Percentiles rank a stretch among this genome's conserved stretches.
These are phyloP conservation scores for Pythium grandisporangium DNA, from an alignment of 352 stramenopile species.

Conservation along the genomic window DNA sequence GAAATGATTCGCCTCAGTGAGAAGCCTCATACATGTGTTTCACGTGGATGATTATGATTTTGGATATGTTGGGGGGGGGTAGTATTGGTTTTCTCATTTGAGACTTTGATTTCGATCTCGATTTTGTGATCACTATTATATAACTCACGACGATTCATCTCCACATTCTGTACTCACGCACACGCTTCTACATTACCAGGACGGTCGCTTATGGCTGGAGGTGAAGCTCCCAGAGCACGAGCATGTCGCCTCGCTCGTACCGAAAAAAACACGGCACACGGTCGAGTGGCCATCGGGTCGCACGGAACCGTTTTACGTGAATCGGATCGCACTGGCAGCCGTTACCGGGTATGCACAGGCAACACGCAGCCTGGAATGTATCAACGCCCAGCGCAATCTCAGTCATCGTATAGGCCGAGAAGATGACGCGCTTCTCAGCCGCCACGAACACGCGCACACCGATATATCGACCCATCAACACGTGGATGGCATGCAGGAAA, in stretches of 20 bases:
- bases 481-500: constrained; percentile 29
- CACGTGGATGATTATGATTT: no score
- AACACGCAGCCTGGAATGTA: constrained; percentile 32
- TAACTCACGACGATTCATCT: neutral
- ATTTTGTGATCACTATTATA: no score
- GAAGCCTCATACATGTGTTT: no score
- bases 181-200: no score
- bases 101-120: no score
- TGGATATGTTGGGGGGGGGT: no score
- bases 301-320: constrained; percentile 18
- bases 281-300: constrained; percentile 8
- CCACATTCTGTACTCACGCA: neutral
- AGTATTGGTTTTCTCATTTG: neutral
- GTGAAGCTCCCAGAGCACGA: constrained; percentile 36
- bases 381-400: constrained; percentile 49
- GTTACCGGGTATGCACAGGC: no score
- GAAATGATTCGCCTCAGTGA: no score
- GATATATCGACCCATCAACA: constrained; percentile 22
- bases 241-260: constrained; percentile 32
- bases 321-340: no score
- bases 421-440: constrained; percentile 42
- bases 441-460: constrained; percentile 19
- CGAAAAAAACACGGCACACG: constrained; percentile 23
- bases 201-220: no score
- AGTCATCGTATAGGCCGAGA: constrained; percentile 34